A percentile compares a stretch with the other conserved stretches of the same genome.
phyloP scores from a whole-genome alignment of 352 stramenopile species.

The Phytophthora uliginosa region DNA sequence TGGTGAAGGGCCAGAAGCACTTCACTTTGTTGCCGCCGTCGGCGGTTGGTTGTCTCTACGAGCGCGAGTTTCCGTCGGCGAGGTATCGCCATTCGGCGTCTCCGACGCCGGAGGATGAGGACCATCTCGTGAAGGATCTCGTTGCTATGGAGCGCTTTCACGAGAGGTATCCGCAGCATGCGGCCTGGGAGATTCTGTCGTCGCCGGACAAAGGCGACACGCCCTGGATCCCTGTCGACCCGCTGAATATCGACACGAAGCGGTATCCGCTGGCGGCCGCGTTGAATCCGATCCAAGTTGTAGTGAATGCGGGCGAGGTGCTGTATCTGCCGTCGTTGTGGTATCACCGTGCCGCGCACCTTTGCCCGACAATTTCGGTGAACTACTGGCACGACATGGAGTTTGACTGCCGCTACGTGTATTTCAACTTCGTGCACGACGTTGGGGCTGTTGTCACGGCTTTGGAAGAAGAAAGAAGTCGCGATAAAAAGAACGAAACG shows the following conservation, averaged over 20 bases:
- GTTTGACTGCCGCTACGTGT: conserved; percentile 89
- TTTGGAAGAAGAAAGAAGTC: conserved; percentile 17
- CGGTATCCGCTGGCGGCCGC: conserved; percentile 62
- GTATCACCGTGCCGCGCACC: conserved; percentile 86
- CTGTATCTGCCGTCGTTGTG: conserved; percentile 86
- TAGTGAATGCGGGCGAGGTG: conserved; percentile 76
- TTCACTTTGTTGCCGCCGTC: conserved; percentile 94
- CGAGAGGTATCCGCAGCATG: conserved; percentile 54
- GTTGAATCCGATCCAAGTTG: conserved; percentile 71
- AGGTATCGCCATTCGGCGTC: conserved; percentile 63
- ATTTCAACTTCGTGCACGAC: conserved; percentile 87
- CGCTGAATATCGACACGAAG: conserved; percentile 65
- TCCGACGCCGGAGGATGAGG: conserved; percentile 9
- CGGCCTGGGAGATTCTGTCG: conserved; percentile 59
- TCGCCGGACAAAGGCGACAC: conserved; percentile 62
- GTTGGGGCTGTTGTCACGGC: conserved; percentile 40
- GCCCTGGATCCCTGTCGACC: conserved; percentile 87
- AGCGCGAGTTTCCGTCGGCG: conserved; percentile 72
- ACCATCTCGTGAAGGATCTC: conserved; percentile 34
- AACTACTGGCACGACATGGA: conserved; percentile 94
- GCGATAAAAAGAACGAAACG: background rate
- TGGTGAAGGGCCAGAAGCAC: conserved; percentile 96
- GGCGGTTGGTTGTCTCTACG: conserved; percentile 92
- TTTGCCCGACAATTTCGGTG: conserved; percentile 83
- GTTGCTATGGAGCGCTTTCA: conserved; percentile 60